These are phyloP conservation scores for Fusarium cyanostomum DNA, from an alignment of 2,329 filamentous ascomycete species.

Conservation along the genomic window DNA sequence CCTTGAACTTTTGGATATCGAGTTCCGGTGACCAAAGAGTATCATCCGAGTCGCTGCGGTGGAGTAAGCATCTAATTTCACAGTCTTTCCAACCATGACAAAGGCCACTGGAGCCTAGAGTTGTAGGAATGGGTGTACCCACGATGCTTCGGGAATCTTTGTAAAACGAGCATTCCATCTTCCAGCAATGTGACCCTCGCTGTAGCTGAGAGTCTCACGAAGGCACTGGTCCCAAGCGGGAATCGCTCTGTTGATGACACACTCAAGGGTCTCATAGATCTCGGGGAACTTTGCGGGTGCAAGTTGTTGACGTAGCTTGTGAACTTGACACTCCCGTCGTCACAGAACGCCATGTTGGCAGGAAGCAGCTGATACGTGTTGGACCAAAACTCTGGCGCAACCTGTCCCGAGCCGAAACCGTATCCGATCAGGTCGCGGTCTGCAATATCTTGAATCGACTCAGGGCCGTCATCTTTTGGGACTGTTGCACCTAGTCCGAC, in stretches of 20 bases:
- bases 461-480: background rate
- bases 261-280: background rate
- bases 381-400: background rate
- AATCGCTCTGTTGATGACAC: background rate
- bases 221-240: conserved; percentile 8
- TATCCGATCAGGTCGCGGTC: background rate
- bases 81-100: too few relatives aligned
- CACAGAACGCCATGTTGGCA: background rate
- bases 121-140: background rate
- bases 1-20: background rate
- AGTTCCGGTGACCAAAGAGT: background rate
- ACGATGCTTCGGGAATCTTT: background rate
- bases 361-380: conserved; percentile 1
- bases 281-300: background rate
- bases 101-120: too few relatives aligned
- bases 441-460: background rate
- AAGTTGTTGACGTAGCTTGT: conserved; percentile 10
- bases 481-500: background rate
- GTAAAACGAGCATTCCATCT: background rate
- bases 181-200: background rate
- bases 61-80: background rate
- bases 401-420: background rate
- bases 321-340: background rate
- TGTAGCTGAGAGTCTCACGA: background rate
- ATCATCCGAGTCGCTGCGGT: background rate